Evolutionary conservation across 1,139 yeast species (phyloP), one percentile per base, ranked within the genome.

Genomic region (Suhomyces anneliseae): DNA sequence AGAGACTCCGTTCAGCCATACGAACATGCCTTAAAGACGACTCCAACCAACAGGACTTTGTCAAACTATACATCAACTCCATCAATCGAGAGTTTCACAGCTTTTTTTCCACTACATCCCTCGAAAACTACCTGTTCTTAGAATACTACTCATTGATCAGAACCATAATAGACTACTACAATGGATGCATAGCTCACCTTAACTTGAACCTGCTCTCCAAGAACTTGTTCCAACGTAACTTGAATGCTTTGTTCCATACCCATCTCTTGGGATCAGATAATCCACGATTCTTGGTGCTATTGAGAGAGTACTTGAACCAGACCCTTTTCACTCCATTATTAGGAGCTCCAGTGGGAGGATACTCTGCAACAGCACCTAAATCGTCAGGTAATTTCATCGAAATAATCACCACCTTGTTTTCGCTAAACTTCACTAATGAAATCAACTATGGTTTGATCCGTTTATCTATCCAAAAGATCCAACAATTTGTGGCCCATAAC

Each of bases 381-480:
- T 27, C 42, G 6, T 44, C 48, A 24, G 47, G 47, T 2, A 51
- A 47, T 29, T 43, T 54, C 9, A 49, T 50, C 8, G 59, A 56
- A 11, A 44, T 53, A 24, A 42, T 55, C 31, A 46, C 53, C 2
- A 53, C 62, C 1, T 53, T 70, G 36, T 56, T 61, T 11, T 51
- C 65, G 6, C 56, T 70, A n/a, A 66, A 68, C 15, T 54, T 77
- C 45, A 58, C 53, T 1, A 68, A 70, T 36, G 69, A 69, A 32
- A 52, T 76, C 32, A 68, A 72, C 48, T 62, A 65, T 41, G 57
- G 76, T 6, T 60, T 82, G 3, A 67, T 81, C 8, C 66, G 70
- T 38, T 55, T 76, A 4, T 66, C 82, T 2, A 70, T 77, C 10
- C 56, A 58, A 3, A 72, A 72, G 47, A 76, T 83, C 33, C 65